Percentiles rank a stretch among this genome's conserved stretches.
Conservation (phyloP, 2,329 filamentous ascomycete genomes). For the Capronia americana region DNA sequence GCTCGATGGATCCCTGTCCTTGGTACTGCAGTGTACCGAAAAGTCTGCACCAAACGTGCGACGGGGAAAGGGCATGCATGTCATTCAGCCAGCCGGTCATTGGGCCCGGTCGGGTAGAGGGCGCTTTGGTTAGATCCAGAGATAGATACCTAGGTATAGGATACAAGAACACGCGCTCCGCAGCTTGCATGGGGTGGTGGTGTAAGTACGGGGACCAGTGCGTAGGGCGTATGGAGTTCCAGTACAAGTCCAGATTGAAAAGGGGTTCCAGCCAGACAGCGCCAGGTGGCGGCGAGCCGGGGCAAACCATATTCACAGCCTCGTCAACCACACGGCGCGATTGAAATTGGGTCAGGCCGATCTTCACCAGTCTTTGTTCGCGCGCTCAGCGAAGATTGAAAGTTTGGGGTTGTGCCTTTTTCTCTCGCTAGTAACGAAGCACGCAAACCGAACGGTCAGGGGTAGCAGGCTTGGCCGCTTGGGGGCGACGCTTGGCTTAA, state of each 20-base stretch:
- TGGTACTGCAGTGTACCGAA: neutral
- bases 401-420: neutral
- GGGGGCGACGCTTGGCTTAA: slow-evolving; percentile 16
- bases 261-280: neutral
- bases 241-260: neutral
- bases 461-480: slow-evolving; percentile 17
- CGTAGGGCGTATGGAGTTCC: neutral
- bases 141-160: too few species aligned
- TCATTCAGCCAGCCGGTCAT: neutral
- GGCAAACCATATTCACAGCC: slow-evolving; percentile 1
- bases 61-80: too few species aligned
- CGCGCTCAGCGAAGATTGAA: neutral
- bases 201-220: too few species aligned
- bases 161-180: too few species aligned
- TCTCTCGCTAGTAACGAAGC: neutral
- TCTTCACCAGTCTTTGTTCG: neutral
- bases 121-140: neutral
- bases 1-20: slow-evolving; percentile 5
- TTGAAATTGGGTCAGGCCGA: slow-evolving; percentile 4
- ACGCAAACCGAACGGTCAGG: slow-evolving; percentile 7
- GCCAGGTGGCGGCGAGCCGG: neutral
- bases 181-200: too few species aligned
- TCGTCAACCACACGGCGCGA: neutral
- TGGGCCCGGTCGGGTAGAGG: neutral
- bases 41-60: neutral